Percentiles rank a stretch among this genome's conserved stretches.
These are phyloP conservation scores for Opeltia flavorubescens DNA, from an alignment of 495 filamentous ascomycete genomes.

Conservation along the genomic window DNA sequence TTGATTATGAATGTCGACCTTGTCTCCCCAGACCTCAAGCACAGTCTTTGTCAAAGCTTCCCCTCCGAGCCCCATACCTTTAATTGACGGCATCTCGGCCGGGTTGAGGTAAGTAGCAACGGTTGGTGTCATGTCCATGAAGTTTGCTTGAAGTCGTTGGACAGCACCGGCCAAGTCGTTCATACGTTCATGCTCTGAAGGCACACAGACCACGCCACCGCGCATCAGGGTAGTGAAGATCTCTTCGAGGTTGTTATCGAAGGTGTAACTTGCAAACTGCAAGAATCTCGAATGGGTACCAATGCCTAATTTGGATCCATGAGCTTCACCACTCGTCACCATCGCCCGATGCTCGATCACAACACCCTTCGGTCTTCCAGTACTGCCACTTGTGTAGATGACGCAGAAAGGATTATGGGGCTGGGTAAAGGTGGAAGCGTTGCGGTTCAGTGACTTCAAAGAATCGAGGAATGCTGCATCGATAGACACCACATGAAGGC, in stretches of 20 bases:
- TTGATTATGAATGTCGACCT: constrained; percentile 33
- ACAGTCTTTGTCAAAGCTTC: constrained; percentile 28
- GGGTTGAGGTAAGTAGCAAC: constrained; percentile 35
- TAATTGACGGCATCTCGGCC: constrained; percentile 24
- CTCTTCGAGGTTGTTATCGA: constrained; percentile 51
- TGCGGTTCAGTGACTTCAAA: constrained; percentile 13
- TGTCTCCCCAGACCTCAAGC: constrained; percentile 30
- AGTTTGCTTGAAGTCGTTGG: constrained; percentile 10
- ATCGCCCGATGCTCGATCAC: constrained; percentile 15
- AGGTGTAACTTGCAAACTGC: constrained; percentile 56
- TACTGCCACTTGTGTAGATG: constrained; percentile 38
- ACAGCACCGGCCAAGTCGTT: constrained; percentile 12
- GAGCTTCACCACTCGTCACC: constrained; percentile 4
- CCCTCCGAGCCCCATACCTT: constrained; percentile 27
- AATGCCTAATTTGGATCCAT: constrained; percentile 27
- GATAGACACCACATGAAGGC: constrained; percentile 28
- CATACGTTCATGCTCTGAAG: constrained; percentile 40
- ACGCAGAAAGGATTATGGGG: constrained; percentile 31
- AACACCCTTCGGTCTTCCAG: constrained; percentile 27
- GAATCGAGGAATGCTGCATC: constrained; percentile 26
- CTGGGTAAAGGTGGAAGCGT: constrained; percentile 8
- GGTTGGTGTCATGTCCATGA: constrained; percentile 31
- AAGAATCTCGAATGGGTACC: constrained; percentile 39
- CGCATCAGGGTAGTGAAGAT: constrained; percentile 48
- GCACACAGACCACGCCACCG: constrained; percentile 51